phyloP scores from a whole-genome alignment of 352 stramenopile species.

The Phytophthora fragariae region DNA sequence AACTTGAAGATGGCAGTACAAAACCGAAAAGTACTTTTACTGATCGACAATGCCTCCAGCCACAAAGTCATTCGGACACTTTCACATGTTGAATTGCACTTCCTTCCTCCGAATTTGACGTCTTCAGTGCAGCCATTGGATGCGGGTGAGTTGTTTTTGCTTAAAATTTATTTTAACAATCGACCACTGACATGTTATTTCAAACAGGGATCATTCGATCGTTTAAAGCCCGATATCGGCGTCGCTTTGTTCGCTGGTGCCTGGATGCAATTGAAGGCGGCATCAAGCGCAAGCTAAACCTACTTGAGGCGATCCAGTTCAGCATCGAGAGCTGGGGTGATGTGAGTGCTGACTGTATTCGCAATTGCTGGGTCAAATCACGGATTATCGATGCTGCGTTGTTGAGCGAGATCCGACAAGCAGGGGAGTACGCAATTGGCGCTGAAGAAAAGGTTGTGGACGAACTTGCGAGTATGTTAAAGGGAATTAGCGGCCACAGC shows the following conservation, averaged over 20 bases:
- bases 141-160: not conserved
- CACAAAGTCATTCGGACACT: too few species aligned
- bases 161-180: too few species aligned
- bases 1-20: too few species aligned
- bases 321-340: not conserved
- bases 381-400: slow-evolving; percentile 2
- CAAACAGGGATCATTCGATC: slow-evolving; percentile 1
- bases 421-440: not conserved
- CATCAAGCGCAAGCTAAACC: slow-evolving; percentile 8
- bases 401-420: not conserved
- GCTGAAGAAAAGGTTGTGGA: slow-evolving; percentile 8
- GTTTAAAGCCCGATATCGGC: slow-evolving; percentile 5
- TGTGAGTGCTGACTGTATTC: too few species aligned
- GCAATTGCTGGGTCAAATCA: slow-evolving; percentile 10
- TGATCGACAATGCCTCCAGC: too few species aligned
- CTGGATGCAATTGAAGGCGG: slow-evolving; percentile 6
- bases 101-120: too few species aligned
- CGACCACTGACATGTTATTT: not conserved
- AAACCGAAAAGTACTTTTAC: too few species aligned
- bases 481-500: not conserved
- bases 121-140: too few species aligned
- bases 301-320: slow-evolving; percentile 21
- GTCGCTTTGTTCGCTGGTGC: slow-evolving; percentile 25
- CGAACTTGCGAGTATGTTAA: slow-evolving; percentile 8
- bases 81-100: too few species aligned